phyloP scores from a whole-genome alignment of 2,329 filamentous ascomycete species.

The Arthrobotrys sphaeroides region DNA sequence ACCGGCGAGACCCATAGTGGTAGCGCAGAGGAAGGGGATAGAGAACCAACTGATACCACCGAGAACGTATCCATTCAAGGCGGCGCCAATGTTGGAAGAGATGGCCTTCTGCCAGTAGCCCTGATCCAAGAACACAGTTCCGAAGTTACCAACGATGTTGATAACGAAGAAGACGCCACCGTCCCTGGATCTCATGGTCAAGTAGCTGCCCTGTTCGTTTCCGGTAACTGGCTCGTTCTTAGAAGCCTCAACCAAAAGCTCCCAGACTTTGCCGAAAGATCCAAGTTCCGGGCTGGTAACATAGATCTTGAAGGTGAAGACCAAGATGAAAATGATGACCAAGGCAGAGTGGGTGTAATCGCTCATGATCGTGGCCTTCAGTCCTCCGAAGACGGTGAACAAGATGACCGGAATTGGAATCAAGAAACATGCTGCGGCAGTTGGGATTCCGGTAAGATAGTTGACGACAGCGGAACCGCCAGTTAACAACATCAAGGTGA shows the following conservation, averaged over 20 bases:
- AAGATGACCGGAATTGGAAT: slow-evolving; percentile 81
- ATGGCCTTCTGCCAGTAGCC: slow-evolving; percentile 92
- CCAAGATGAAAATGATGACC: slow-evolving; percentile 82
- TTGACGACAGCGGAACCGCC: slow-evolving; percentile 80
- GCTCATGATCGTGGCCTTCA: slow-evolving; percentile 78
- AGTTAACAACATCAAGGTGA: slow-evolving; percentile 87
- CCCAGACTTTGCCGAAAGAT: slow-evolving; percentile 79
- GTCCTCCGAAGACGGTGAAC: slow-evolving; percentile 69
- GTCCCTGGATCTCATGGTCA: slow-evolving; percentile 84
- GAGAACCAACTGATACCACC: slow-evolving; percentile 91
- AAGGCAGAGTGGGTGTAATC: slow-evolving; percentile 89
- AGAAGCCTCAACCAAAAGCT: slow-evolving; percentile 76
- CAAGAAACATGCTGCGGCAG: slow-evolving; percentile 83
- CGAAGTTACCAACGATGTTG: slow-evolving; percentile 86
- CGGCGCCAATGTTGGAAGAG: slow-evolving; percentile 83
- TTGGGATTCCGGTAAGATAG: slow-evolving; percentile 76
- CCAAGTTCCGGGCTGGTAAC: slow-evolving; percentile 77
- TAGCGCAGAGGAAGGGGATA: slow-evolving; percentile 88
- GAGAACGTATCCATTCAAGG: slow-evolving; percentile 86
- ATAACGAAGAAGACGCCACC: slow-evolving; percentile 92
- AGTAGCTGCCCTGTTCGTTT: slow-evolving; percentile 81
- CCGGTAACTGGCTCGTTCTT: slow-evolving; percentile 77
- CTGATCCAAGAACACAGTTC: slow-evolving; percentile 59
- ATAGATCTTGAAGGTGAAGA: slow-evolving; percentile 85
- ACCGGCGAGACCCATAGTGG: slow-evolving; percentile 84